Base-by-base conservation (phyloP, 2,329 filamentous ascomycete species). In the Blastomyces silverae region DNA sequence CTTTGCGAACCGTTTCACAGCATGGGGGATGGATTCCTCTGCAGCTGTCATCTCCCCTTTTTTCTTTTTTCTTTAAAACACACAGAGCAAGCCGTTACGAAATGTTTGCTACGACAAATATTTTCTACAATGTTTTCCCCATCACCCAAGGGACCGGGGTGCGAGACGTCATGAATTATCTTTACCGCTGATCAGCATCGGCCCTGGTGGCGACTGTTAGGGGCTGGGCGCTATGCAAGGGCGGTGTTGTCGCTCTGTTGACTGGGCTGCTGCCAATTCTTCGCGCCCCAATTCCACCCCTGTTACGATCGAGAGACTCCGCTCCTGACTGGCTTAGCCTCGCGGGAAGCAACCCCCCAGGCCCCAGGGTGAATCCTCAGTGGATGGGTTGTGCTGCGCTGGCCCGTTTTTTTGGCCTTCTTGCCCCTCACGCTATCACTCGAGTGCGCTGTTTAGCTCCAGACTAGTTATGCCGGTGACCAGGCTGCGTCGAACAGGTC, bases 221-320 rank as follows among this genome's bases (percentile, higher is more conserved):
- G 25, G 25, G 48, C 48, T 34, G 17, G 28, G 28, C 44, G 44
- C 44, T 52, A 62, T 62, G 60, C 60, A 62, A 62, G 60, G 60
- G 60, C 60, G 28, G 20, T 17, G n/a, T 31, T 44, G 25, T 44
- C 46, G 22, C 25, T 25, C 57, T 28, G 39, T 28, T 37, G 42
- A 4, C 42, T 59, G 57, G 42, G 39, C 39, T 42, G n/a, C 5
- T 20, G 37, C 37, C 57, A 59, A 44, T 59, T 20, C 22, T 15
- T 15, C n/a, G 37, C n/a, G 37, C 50, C n/a, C n/a, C n/a, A 13
- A 13, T 52, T 25, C 15, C 37, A 59, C 46, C 57, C 57, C 37
- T 42, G 57, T 22, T 37, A 56, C 7, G 3, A 59, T 46, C 22
- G 37, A 59, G 57, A 22, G 57, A 22, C 22, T 58, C 39, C 42